Percentiles rank a stretch among this genome's conserved stretches.
Conservation (phyloP, 2,329 filamentous ascomycete species). For the Colletotrichum tamarilloi region DNA sequence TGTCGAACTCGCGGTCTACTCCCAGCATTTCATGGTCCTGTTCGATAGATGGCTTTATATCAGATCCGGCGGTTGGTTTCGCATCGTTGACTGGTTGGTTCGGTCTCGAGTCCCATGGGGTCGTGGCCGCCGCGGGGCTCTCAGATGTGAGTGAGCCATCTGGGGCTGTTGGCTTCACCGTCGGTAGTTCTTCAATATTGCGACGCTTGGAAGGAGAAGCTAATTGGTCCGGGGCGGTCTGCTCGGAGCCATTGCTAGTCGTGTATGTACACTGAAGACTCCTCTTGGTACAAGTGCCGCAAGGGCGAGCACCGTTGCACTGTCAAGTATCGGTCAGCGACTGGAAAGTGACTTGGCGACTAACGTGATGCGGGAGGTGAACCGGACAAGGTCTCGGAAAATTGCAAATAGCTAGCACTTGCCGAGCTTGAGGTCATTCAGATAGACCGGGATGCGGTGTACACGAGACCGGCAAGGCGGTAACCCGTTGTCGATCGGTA, state of each 20-base stretch:
- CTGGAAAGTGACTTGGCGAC: not conserved
- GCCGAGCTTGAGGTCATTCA: constrained; percentile 7
- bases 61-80: constrained; percentile 19
- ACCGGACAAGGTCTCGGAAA: not conserved
- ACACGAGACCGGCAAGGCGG: constrained; percentile 23
- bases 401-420: constrained; percentile 16
- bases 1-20: constrained; percentile 29
- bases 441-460: not conserved
- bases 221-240: constrained; percentile 23
- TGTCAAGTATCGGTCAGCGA: constrained; percentile 30
- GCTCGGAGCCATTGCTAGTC: constrained; percentile 22
- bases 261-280: constrained; percentile 38
- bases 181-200: constrained; percentile 28
- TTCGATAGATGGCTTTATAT: constrained; percentile 30
- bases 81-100: constrained; percentile 19
- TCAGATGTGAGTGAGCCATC: constrained; percentile 14
- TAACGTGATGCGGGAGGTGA: not conserved
- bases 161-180: constrained; percentile 11
- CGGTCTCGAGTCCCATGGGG: constrained; percentile 26
- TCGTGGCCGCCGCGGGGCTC: constrained; percentile 22
- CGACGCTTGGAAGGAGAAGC: constrained; percentile 36
- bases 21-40: constrained; percentile 11
- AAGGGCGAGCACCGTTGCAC: constrained; percentile 41
- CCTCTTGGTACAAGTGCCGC: constrained; percentile 39
- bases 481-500: constrained; percentile 10